Percentiles rank a stretch among this genome's conserved stretches.
These are phyloP conservation scores for Debaryomyces sp. DNA, from an alignment of 1,139 yeast genomes.

Conservation along the genomic window DNA sequence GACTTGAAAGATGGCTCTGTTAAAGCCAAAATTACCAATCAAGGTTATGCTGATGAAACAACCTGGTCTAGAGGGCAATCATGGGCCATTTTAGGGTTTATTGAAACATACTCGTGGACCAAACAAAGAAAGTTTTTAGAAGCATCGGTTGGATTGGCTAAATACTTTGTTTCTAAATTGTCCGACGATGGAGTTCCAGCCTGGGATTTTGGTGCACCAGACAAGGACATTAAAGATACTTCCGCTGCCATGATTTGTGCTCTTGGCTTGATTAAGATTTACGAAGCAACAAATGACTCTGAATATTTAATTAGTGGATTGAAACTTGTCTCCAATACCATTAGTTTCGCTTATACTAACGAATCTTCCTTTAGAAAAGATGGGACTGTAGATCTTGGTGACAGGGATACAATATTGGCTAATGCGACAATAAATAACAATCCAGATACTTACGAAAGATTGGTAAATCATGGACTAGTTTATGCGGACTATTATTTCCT, in stretches of 20 bases:
- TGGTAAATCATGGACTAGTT: slow-evolving; percentile 24
- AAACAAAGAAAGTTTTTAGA: slow-evolving; percentile 21
- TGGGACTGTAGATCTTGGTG: slow-evolving; percentile 17
- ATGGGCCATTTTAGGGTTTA: slow-evolving; percentile 28
- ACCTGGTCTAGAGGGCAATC: slow-evolving; percentile 34
- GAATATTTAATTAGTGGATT: slow-evolving; percentile 11
- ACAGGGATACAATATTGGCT: slow-evolving; percentile 21
- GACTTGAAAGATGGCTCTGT: slow-evolving; percentile 18
- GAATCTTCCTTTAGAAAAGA: slow-evolving; percentile 11
- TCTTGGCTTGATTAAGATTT: slow-evolving; percentile 22
- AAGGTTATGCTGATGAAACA: slow-evolving; percentile 27
- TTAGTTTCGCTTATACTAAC: slow-evolving; percentile 10
- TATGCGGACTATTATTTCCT: slow-evolving; percentile 29
- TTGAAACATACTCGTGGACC: slow-evolving; percentile 24
- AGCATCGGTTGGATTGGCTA: slow-evolving; percentile 21
- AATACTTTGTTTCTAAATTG: slow-evolving; percentile 21
- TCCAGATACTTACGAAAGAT: slow-evolving; percentile 15
- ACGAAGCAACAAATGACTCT: slow-evolving; percentile 17
- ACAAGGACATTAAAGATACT: slow-evolving; percentile 21
- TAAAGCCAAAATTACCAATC: slow-evolving; percentile 19
- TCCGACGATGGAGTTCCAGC: slow-evolving; percentile 26
- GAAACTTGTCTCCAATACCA: slow-evolving; percentile 12
- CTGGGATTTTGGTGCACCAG: slow-evolving; percentile 33
- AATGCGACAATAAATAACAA: slow-evolving; percentile 28
- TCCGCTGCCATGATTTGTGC: slow-evolving; percentile 30